Evolutionary conservation across 768 basidiomycete genomes (phyloP), one percentile per base, ranked within the genome.

Genomic region (Polyporus arcularius): DNA sequence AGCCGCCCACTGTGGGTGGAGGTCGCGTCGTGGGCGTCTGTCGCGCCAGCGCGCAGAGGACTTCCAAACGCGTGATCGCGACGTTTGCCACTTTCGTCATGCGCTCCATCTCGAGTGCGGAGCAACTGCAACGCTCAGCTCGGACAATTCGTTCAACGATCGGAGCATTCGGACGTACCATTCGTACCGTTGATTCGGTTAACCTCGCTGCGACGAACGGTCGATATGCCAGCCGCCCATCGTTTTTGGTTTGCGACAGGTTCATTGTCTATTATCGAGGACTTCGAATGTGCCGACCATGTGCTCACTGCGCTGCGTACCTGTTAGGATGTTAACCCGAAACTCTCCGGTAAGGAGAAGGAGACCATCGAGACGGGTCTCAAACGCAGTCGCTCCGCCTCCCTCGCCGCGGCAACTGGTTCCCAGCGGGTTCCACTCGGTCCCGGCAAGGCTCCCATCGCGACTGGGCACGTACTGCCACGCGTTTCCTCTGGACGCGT

Each of bases 371-470:
- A 88, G 60, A 77, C 78, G 39, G 82, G 82, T 52, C 55, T 79
- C 49, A 82, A 84, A 63, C 79, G 86, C 60, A 82, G 85, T 65
- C 85, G 89, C 47, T 85, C 83, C 39, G 83, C 88, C 38, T 89
- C 90, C 10, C 78, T 87, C 49, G 84, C 84, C 40, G 82, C 80
- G 41, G 80, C 85, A 46, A 76, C 84, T n/a, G 77, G 73, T 55
- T 80, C 85, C 42, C 89, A 89, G 72, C 89, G 90, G 54, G 77
- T 90, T 26, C 88, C 90, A 60, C 78, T 88, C 14, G 87, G 85
- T 57, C 85, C 86, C 42, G 82, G 80, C 39, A 77, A 84, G 65
- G 75, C 63, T 30, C 65, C 63, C 26, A 67, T 7, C 39, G 61
- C 11, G 35, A 11, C 60, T 51, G 63, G 50, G 55, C 59, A 55